Percentiles rank a stretch among this genome's conserved stretches.
These are phyloP conservation scores for Penicillium longicatenatum DNA, from an alignment of 495 filamentous ascomycete genomes.

Conservation along the genomic window DNA sequence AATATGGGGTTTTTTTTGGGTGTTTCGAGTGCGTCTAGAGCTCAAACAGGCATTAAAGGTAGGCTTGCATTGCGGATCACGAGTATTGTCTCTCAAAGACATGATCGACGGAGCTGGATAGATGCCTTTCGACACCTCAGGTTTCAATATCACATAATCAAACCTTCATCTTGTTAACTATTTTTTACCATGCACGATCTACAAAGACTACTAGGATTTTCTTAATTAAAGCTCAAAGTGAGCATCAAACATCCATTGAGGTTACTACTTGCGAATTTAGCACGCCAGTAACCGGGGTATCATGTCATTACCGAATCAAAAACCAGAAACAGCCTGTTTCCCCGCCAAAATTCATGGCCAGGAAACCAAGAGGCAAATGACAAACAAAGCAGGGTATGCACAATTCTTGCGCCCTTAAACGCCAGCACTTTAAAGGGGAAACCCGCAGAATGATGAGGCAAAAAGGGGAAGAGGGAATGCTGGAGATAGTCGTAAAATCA, in stretches of 20 bases:
- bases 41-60: conserved; percentile 7
- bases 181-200: neutral
- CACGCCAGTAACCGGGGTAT: conserved; percentile 27
- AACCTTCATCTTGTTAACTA: neutral
- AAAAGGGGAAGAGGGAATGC: neutral
- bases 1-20: neutral
- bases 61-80: conserved; percentile 10
- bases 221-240: neutral
- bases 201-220: neutral
- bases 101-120: conserved; percentile 17
- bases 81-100: conserved; percentile 15
- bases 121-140: conserved; percentile 4
- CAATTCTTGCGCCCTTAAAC: conserved; percentile 15
- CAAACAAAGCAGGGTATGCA: conserved; percentile 10
- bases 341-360: neutral
- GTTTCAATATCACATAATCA: conserved; percentile 7
- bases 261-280: neutral
- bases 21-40: neutral
- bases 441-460: too few species aligned
- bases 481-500: conserved; percentile 20
- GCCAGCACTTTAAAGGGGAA: conserved; percentile 14
- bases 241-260: neutral
- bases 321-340: conserved; percentile 1
- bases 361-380: conserved; percentile 3
- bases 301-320: conserved; percentile 25